A percentile compares a stretch with the other conserved stretches of the same genome.
phyloP scores from a whole-genome alignment of 129 eudicot species.

The Chrysanthemum lavandulifolium region DNA sequence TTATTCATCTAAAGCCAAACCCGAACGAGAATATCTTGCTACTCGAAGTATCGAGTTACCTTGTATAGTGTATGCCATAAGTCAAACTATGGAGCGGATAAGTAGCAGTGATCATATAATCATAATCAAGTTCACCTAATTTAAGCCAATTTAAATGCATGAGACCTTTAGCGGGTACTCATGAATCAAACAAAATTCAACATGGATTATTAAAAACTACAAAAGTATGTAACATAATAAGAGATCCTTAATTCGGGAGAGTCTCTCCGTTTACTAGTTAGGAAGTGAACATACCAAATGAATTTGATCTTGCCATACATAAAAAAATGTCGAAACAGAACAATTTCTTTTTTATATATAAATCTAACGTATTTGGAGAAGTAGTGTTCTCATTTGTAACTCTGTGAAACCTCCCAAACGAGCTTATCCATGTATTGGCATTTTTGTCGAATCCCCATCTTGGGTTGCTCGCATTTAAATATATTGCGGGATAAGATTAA shows the following conservation, averaged over 20 bases:
- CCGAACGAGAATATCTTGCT: too few relatives aligned
- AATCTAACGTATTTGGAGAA: constrained; percentile 13
- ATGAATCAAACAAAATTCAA: constrained; percentile 22
- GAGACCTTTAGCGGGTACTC: background rate
- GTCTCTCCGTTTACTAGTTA: constrained; percentile 3
- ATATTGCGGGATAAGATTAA: constrained; percentile 1
- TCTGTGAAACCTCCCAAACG: constrained; percentile 63
- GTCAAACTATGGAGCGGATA: background rate
- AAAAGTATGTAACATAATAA: constrained; percentile 20
- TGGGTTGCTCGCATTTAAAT: constrained; percentile 78
- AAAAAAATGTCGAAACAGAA: background rate
- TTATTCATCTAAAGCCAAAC: too few relatives aligned
- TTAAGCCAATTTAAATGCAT: background rate
- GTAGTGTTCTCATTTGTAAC: constrained; percentile 44
- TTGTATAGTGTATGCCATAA: background rate
- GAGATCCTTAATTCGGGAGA: background rate
- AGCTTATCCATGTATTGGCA: constrained; percentile 89
- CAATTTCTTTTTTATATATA: background rate
- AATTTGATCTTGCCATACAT: constrained; percentile 4
- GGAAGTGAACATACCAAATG: constrained; percentile 3
- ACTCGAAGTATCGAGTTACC: too few relatives aligned
- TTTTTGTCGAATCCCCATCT: constrained; percentile 94
- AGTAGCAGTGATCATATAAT: background rate
- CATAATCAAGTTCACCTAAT: background rate
- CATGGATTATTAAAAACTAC: constrained; percentile 28